phyloP scores from a whole-genome alignment of 352 stramenopile genomes.

The Globisporangium viniferum region DNA sequence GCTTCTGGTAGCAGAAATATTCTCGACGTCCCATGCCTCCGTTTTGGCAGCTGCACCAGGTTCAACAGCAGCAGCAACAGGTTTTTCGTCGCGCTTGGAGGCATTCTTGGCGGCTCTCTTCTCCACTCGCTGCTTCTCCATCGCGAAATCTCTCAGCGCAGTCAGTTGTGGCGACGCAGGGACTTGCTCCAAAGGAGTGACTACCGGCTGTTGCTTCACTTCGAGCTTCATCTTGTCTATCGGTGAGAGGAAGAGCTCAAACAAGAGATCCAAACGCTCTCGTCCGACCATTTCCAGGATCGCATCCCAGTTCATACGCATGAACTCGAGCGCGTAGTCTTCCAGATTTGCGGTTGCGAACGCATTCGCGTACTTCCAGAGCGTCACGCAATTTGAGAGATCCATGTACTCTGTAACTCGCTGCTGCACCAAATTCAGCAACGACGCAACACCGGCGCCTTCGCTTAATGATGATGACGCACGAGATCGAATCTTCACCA shows the following conservation, averaged over 20 bases:
- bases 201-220: constrained; percentile 8
- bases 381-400: constrained; percentile 49
- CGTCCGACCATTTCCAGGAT: constrained; percentile 59
- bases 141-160: constrained; percentile 11
- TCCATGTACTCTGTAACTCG: constrained; percentile 51
- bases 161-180: constrained; percentile 8
- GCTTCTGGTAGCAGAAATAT: background rate
- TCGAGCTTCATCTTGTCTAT: constrained; percentile 16
- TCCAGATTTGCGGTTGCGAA: constrained; percentile 45
- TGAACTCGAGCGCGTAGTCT: constrained; percentile 54
- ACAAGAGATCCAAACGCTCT: constrained; percentile 58
- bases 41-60: background rate
- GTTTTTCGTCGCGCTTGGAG: background rate
- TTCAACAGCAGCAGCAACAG: background rate
- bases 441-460: constrained; percentile 9
- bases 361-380: constrained; percentile 60
- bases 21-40: background rate
- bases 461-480: background rate
- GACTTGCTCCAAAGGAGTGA: background rate
- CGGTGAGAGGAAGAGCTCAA: constrained; percentile 57
- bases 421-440: constrained; percentile 44
- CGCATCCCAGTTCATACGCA: constrained; percentile 71
- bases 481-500: background rate
- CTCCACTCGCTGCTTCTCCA: constrained; percentile 12
- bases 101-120: constrained; percentile 5